Percentiles rank a stretch among this genome's conserved stretches.
Conservation (phyloP, 106 monocot genomes). For the Platanthera guangdongensis region DNA sequence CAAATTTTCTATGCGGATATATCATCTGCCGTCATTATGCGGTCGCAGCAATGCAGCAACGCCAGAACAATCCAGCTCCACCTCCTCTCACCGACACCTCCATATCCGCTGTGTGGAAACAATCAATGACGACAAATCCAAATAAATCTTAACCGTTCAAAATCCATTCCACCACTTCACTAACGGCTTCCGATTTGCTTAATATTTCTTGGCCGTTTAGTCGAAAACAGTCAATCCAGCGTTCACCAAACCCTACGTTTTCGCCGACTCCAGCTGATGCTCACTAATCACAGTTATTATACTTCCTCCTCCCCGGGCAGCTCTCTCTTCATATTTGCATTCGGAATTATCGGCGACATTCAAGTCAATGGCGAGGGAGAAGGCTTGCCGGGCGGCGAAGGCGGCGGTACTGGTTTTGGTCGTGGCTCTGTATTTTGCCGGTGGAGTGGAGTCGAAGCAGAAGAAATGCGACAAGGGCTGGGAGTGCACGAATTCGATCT, state of each 20-base stretch:
- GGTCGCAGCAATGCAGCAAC: background rate
- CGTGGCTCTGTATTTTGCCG: background rate
- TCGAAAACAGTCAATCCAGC: background rate
- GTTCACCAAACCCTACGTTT: background rate
- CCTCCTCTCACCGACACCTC: background rate
- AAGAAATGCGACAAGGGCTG: slow-evolving; percentile 90
- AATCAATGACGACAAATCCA: background rate
- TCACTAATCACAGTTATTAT: background rate
- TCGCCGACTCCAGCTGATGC: no score
- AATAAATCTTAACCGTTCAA: background rate
- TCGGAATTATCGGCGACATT: background rate
- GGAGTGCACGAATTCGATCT: slow-evolving; percentile 74
- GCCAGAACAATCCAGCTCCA: background rate
- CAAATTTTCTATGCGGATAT: background rate
- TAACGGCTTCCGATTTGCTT: background rate
- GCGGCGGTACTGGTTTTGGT: slow-evolving; percentile 1
- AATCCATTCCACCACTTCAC: background rate
- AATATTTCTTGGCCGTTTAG: background rate
- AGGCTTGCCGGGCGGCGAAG: background rate
- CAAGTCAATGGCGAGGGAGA: background rate
- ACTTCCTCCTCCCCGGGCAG: background rate
- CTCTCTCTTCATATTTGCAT: background rate
- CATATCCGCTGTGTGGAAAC: background rate
- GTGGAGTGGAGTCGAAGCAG: slow-evolving; percentile 23
- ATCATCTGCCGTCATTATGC: background rate